These are phyloP conservation scores for Lipomyces anomalus DNA, from an alignment of 805 yeast species.

Conservation along the genomic window DNA sequence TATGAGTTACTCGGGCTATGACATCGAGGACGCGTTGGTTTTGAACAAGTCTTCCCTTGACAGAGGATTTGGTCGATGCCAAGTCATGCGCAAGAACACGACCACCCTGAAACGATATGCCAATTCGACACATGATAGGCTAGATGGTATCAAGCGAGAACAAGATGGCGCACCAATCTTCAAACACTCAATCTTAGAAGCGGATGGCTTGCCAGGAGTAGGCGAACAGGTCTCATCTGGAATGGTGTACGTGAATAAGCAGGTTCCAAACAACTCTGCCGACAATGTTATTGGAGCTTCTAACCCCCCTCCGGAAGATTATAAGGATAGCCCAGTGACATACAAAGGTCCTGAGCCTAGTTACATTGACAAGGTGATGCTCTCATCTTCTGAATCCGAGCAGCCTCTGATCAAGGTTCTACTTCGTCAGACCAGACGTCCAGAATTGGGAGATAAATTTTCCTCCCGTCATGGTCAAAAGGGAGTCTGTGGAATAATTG, in stretches of 20 bases:
- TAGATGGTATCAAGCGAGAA: slow-evolving; percentile 82
- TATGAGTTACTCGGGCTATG: slow-evolving; percentile 98
- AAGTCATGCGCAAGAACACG: slow-evolving; percentile 87
- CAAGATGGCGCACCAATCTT: slow-evolving; percentile 69
- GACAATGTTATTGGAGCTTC: slow-evolving; percentile 48
- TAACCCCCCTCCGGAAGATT: slow-evolving; percentile 43
- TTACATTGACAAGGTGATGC: slow-evolving; percentile 94
- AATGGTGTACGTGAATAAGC: slow-evolving; percentile 88
- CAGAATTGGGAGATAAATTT: slow-evolving; percentile 95
- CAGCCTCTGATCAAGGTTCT: slow-evolving; percentile 90
- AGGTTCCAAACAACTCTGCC: slow-evolving; percentile 76
- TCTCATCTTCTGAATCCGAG: slow-evolving; percentile 92
- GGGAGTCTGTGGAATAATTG: slow-evolving; percentile 98
- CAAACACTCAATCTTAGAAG: slow-evolving; percentile 82
- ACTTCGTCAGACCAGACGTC: slow-evolving; percentile 91
- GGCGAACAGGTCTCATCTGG: slow-evolving; percentile 88
- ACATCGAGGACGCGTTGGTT: slow-evolving; percentile 97
- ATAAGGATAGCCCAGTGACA: slow-evolving; percentile 83
- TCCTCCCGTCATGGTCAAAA: slow-evolving; percentile 98
- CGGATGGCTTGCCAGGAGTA: slow-evolving; percentile 95
- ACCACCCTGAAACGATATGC: slow-evolving; percentile 86
- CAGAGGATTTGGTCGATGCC: slow-evolving; percentile 97
- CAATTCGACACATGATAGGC: slow-evolving; percentile 85
- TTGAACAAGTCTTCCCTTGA: slow-evolving; percentile 89
- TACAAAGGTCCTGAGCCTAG: slow-evolving; percentile 95